Percentiles rank a stretch among this genome's conserved stretches.
Conservation (phyloP, 2,329 filamentous ascomycete genomes). For the Phialocephala subalpina region DNA sequence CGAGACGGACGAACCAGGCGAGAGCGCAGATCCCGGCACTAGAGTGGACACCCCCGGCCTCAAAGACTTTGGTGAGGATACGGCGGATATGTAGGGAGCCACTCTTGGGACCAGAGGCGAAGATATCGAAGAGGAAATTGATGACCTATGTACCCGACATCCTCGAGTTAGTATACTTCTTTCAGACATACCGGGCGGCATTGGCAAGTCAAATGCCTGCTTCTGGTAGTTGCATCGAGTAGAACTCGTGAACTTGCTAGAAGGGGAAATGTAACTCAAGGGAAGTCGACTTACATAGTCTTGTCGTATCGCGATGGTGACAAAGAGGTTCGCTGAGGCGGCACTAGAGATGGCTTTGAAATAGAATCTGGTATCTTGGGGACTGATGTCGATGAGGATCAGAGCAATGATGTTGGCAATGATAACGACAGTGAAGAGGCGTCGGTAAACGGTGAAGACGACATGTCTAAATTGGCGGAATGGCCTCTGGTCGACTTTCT, state of each 20-base stretch:
- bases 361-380: not conserved
- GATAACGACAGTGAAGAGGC: not conserved
- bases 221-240: too few relatives aligned
- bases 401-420: not conserved
- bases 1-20: conserved; percentile 53
- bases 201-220: too few relatives aligned
- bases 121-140: conserved; percentile 56
- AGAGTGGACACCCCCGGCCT: conserved; percentile 60
- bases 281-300: too few relatives aligned
- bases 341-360: not conserved
- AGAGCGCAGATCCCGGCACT: conserved; percentile 56
- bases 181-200: too few relatives aligned
- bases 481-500: too few relatives aligned
- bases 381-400: not conserved
- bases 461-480: too few relatives aligned
- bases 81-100: conserved; percentile 56
- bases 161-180: too few relatives aligned
- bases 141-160: too few relatives aligned
- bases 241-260: too few relatives aligned
- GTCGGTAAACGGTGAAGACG: not conserved
- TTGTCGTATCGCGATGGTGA: conserved; percentile 56
- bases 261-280: too few relatives aligned
- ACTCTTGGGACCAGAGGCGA: conserved; percentile 54
- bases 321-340: not conserved
- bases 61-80: conserved; percentile 57